Base-by-base conservation (phyloP, 176 grass and related monocot species). In the Thinopyrum elongatum region DNA sequence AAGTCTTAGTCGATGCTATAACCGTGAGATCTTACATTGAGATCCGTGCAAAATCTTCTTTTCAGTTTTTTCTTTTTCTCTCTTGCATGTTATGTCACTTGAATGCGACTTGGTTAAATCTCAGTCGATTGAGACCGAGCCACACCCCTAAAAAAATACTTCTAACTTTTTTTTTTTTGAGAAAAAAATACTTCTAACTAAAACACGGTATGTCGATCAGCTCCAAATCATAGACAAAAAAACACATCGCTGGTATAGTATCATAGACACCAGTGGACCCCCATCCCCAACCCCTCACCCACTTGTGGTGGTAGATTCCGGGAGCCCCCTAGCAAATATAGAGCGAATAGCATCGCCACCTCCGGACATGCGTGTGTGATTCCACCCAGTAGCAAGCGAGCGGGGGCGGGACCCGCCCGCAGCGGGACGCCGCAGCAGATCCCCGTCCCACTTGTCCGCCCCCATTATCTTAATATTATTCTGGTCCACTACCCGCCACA, bases 381-480 rank as follows among this genome's bases (percentile, higher is more conserved):
- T 47, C 39, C 71, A 74, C 41, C 23, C 70, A 26, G 23, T 9
- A 44, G 19, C 3, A 25, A 25, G 21, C 29, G 34, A 63, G n/a
- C 22, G 14, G 13, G 33, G 31, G 22, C 11, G 35, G n/a, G 35
- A 2, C 57, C 22, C 36, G 16, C 7, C 41, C 3, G 15, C 74
- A 10, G 17, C 9, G 74, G 16, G 51, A 53, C 74, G 47, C 46
- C 12, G 36, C 55, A 74, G 34, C 82, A 39, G 80, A 83, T 78
- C 74, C 17, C 41, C 64, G 5, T 21, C 59, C 59, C 83, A 69
- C 47, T 77, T 86, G 88, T 30, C 27, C 4, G 34, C 36, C 47
- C 53, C 36, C 79, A 86, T 68, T 86, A 83, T 83, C 59, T 63
- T 89, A 76, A 42, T 83, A 53, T 76, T 76, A 92, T 89, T 89